These are phyloP conservation scores for Xylaria sp. DNA, from an alignment of 2,329 filamentous ascomycete genomes.

Conservation along the genomic window DNA sequence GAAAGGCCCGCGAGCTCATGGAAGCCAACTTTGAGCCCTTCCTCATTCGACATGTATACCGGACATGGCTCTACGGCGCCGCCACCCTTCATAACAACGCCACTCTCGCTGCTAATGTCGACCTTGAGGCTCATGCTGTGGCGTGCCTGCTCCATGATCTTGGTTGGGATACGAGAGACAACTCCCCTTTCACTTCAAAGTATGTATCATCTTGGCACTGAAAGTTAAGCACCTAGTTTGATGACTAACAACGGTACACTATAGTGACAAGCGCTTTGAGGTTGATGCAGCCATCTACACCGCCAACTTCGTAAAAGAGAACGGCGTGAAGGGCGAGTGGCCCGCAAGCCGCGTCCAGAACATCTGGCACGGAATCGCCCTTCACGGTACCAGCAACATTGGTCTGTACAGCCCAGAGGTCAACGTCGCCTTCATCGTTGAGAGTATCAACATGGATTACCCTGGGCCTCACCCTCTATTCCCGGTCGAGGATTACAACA, in stretches of 20 bases:
- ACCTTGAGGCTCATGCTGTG: conserved; percentile 44
- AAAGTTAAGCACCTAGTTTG: not conserved
- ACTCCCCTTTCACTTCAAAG: conserved; percentile 36
- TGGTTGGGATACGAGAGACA: conserved; percentile 44
- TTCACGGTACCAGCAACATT: conserved; percentile 46
- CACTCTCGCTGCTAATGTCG: conserved; percentile 40
- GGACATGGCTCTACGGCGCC: conserved; percentile 44
- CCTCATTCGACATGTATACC: conserved; percentile 40
- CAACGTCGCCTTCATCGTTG: conserved; percentile 40
- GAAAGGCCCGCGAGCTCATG: conserved; percentile 33
- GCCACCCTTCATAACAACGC: conserved; percentile 41
- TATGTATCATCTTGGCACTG: not conserved
- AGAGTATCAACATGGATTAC: conserved; percentile 44
- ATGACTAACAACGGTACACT: conserved; percentile 2
- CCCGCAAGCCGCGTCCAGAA: conserved; percentile 39
- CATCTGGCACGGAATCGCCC: conserved; percentile 44
- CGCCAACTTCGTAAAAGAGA: conserved; percentile 40
- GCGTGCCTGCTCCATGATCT: conserved; percentile 44
- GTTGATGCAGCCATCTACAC: conserved; percentile 47
- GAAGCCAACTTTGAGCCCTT: conserved; percentile 41
- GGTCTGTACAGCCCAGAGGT: conserved; percentile 40
- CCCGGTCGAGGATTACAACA: conserved; percentile 37
- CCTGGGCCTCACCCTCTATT: conserved; percentile 37
- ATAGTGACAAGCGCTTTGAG: conserved; percentile 45
- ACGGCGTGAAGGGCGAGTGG: conserved; percentile 41